Evolutionary conservation across 345 rosid species (phyloP).

Genomic region (Triadica sebifera): DNA sequence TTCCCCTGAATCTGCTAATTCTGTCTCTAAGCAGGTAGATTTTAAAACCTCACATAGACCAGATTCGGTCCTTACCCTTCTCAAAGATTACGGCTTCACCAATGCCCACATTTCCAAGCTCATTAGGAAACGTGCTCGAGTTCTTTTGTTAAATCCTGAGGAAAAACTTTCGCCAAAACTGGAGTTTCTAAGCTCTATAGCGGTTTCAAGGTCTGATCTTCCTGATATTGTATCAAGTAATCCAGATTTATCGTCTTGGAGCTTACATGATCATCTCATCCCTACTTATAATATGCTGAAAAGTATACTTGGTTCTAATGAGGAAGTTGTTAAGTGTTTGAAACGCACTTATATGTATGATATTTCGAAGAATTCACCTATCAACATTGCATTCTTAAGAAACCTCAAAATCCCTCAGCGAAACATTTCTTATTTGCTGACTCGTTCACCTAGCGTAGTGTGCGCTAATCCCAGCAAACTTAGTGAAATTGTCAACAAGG

Average conservation of each 20-base stretch:
- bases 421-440: background rate
- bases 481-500: constrained; percentile 17
- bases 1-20: constrained; percentile 11
- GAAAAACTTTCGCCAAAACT: constrained; percentile 8
- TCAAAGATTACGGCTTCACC: background rate
- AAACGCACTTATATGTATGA: no score
- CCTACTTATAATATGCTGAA: background rate
- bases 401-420: background rate
- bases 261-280: background rate
- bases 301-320: constrained; percentile 1
- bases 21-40: background rate
- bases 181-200: background rate
- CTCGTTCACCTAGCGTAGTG: constrained; percentile 7
- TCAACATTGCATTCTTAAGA: background rate
- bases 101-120: constrained; percentile 6
- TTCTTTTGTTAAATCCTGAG: background rate
- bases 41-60: constrained; percentile 9
- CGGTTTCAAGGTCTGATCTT: constrained; percentile 10
- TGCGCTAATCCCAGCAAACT: constrained; percentile 11
- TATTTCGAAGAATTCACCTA: background rate
- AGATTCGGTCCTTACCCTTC: background rate
- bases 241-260: background rate
- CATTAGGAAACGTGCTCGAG: background rate
- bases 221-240: background rate
- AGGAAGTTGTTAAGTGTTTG: background rate